Base-by-base conservation (phyloP, 1,284 basidiomycete species). In the Sanghuangporus weigelae region DNA sequence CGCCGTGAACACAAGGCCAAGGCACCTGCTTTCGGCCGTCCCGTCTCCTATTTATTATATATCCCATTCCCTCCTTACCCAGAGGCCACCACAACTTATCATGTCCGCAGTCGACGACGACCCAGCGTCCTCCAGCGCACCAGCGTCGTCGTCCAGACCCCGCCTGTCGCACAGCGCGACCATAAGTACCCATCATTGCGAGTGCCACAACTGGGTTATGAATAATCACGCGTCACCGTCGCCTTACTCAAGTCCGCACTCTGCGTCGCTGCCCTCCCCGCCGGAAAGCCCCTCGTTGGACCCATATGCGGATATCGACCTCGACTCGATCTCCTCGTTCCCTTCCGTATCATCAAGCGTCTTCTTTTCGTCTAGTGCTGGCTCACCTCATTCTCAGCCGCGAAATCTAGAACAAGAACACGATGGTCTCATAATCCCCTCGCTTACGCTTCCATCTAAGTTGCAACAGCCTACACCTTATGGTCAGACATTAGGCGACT, bases 331-430 rank as follows among this genome's bases (percentile, higher is more conserved):
- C 53, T 89, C 87, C 0, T 90, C 87, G 6, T 76, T 89, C 12
- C 87, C 87, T 0, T 89, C 87, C 1, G 82, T 88, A 8, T 82
- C 84, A n/a, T 89, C 87, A 0, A 87, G 86, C 0, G 88, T 87
- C 77, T 87, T 90, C 75, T 89, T 89, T 76, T 88, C 86, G 54
- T 88, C 86, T 8, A 84, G 80, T 0, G 82, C 86, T 8, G 82
- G 81, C 1, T 85, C 83, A 66, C 86, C 87, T 7, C 78, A 63
- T 23, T 50, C 77, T 5, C 76, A 70, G 49, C 72, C 68, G 2
- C 60, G 53, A 31, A 36, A 79, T 78, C 5, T 59, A n/a, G 54
- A 63, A 12, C 50, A 74, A 3, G 81, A 81, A 64, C 76, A 78
- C 60, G 76, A 74, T 59, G 80, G 81, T 55, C 80, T 90, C 51